A percentile compares a stretch with the other conserved stretches of the same genome.
These are phyloP conservation scores for Didymella pinodella DNA, from an alignment of 2,329 filamentous ascomycete species.

Conservation along the genomic window DNA sequence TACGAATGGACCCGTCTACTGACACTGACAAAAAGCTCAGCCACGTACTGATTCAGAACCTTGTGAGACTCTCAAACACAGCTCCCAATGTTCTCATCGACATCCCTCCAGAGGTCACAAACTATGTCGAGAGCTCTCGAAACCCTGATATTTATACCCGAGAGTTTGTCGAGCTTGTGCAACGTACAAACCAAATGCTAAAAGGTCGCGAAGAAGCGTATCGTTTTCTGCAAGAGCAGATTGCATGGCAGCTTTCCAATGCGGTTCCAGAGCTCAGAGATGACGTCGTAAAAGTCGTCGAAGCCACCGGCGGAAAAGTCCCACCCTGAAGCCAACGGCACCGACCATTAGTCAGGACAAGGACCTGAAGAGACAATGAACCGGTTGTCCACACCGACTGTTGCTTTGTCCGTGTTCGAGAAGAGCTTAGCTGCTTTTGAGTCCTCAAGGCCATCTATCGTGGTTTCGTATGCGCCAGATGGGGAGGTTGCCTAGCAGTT, in stretches of 20 bases:
- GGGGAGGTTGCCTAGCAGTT: not conserved
- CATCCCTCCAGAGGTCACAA: constrained; percentile 68
- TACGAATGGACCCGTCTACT: not conserved
- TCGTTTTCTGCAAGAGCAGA: constrained; percentile 64
- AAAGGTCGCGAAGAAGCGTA: constrained; percentile 69
- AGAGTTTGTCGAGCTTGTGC: constrained; percentile 70
- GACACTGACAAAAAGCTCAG: constrained; percentile 34
- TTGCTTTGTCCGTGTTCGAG: not conserved
- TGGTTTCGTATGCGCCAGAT: not conserved
- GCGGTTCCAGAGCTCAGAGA: constrained; percentile 65
- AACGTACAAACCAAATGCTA: constrained; percentile 68
- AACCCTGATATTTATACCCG: constrained; percentile 73
- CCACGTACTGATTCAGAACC: constrained; percentile 61
- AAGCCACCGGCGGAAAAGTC: constrained; percentile 54
- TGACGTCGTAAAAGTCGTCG: constrained; percentile 62
- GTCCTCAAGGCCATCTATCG: not conserved
- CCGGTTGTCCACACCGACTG: not conserved
- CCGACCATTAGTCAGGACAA: not conserved
- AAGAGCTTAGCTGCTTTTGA: not conserved
- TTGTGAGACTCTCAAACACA: constrained; percentile 61
- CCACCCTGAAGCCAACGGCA: constrained; percentile 19
- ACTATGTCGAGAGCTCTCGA: constrained; percentile 68
- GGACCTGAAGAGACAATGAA: too few species aligned
- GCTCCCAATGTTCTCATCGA: constrained; percentile 60
- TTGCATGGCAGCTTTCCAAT: constrained; percentile 65